Conservation (phyloP, 1,139 yeast species). For the Magnusiomyces clavatus region DNA sequence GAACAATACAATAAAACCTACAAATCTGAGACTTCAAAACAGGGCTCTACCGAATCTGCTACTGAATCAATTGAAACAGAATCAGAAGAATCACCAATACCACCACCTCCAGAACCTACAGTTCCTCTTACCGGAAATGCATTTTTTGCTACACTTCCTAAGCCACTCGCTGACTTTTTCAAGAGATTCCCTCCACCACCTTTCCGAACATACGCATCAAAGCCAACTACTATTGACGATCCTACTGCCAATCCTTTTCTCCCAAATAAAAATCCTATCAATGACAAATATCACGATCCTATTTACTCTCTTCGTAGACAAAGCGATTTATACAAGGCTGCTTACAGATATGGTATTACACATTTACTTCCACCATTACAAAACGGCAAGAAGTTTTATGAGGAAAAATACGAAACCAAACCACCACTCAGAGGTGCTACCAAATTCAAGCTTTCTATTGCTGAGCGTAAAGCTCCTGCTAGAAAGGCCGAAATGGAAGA, state of each 20-base stretch:
- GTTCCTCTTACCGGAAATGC: slow-evolving; percentile 19
- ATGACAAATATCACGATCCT: slow-evolving; percentile 71
- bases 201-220: slow-evolving; percentile 53
- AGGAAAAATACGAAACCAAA: slow-evolving; percentile 66
- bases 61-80: slow-evolving; percentile 10
- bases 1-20: not conserved
- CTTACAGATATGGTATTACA: slow-evolving; percentile 70
- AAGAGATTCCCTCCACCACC: slow-evolving; percentile 81
- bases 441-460: slow-evolving; percentile 71
- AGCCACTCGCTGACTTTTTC: slow-evolving; percentile 66
- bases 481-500: slow-evolving; percentile 52
- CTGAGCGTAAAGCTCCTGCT: slow-evolving; percentile 62
- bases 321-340: slow-evolving; percentile 77
- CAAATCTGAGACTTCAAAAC: not conserved
- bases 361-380: slow-evolving; percentile 72
- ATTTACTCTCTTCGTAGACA: slow-evolving; percentile 76
- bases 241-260: slow-evolving; percentile 79
- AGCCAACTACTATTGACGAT: slow-evolving; percentile 59
- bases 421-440: slow-evolving; percentile 71
- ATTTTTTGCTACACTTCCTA: slow-evolving; percentile 46
- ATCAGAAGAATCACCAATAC: not conserved
- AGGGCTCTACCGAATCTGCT: slow-evolving; percentile 10
- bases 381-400: slow-evolving; percentile 62
- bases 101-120: slow-evolving; percentile 1
- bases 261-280: slow-evolving; percentile 76